These are phyloP conservation scores for Ceratocystis cubensis DNA, from an alignment of 2,329 filamentous ascomycete genomes.

Conservation along the genomic window DNA sequence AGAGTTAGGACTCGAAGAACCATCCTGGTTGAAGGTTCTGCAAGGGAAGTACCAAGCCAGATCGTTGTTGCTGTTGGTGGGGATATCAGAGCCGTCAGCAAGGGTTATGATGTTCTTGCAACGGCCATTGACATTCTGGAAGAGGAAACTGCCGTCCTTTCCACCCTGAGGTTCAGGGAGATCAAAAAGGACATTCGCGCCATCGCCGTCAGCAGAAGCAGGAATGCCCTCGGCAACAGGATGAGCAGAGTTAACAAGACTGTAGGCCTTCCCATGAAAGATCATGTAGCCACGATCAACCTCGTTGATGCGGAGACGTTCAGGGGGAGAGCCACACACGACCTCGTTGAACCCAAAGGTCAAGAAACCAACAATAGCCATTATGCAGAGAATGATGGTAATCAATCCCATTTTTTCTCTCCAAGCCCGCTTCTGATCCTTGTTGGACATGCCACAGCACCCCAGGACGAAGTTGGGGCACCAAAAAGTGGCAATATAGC, in stretches of 20 bases:
- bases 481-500: slow-evolving; percentile 89
- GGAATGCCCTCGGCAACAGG: slow-evolving; percentile 70
- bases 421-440: slow-evolving; percentile 85
- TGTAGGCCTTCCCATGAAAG: slow-evolving; percentile 83
- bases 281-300: slow-evolving; percentile 83
- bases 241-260: slow-evolving; percentile 64
- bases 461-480: slow-evolving; percentile 70
- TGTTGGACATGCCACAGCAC: slow-evolving; percentile 75
- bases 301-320: slow-evolving; percentile 69
- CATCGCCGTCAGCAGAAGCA: slow-evolving; percentile 33
- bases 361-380: slow-evolving; percentile 80
- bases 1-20: slow-evolving; percentile 62
- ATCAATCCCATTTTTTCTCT: slow-evolving; percentile 95
- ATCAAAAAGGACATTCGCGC: slow-evolving; percentile 75
- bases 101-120: slow-evolving; percentile 83
- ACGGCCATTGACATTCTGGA: slow-evolving; percentile 95
- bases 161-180: slow-evolving; percentile 69
- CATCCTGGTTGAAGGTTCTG: slow-evolving; percentile 82
- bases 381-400: slow-evolving; percentile 82
- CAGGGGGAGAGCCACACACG: slow-evolving; percentile 63
- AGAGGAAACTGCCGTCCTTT: slow-evolving; percentile 91
- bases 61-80: slow-evolving; percentile 57
- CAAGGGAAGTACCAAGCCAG: slow-evolving; percentile 98
- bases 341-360: slow-evolving; percentile 91
- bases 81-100: slow-evolving; percentile 60